Base-by-base conservation (phyloP, 2,329 filamentous ascomycete species). In the Pyricularia grisea region DNA sequence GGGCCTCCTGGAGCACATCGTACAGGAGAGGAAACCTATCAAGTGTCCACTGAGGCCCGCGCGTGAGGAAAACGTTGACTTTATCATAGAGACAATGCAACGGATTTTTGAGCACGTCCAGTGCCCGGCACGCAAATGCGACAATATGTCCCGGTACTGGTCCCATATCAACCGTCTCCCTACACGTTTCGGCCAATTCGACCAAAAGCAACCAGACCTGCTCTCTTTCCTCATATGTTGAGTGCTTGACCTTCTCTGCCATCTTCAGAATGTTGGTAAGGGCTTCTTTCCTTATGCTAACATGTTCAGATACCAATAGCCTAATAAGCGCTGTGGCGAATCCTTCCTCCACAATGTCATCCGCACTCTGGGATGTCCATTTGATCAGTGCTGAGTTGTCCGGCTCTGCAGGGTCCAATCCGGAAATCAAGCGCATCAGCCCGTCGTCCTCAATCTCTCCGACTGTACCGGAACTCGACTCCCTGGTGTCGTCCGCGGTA, bases 11-110 rank as follows among this genome's bases (percentile, higher is more conserved):
- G 12, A 90, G 80, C 67, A 90, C 81, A 71, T 86, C 84, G 73
- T 87, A 83, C 28, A 88, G 87, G n/a, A 94, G 83, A 9, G 95
- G 85, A 28, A 95, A 87, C 75, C 88, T 89, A 70, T 92, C 87
- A 23, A 89, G 76, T 14, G 89, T 84, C 94, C 94, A 98, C 28
- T 84, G 78, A 0, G 94, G 94, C 0, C 88, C 87, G 67, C 88
- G 88, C 27, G 92, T 92, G 50, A 98, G 85, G 77, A 94, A 97
- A 6, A 85, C 83, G 80, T 97, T 97, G 78, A 95, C 81, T 76
- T 97, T 97, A 70, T 88, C 87, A 77, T 97, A 98, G 55, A 97
- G 85, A 70, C 87, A 87, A 75, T 97, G 92, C 20, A 93, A 84
- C 0, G 94, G 94, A 71, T 92, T 89, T 27, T 84, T 85, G 65